Evolutionary conservation across 225 moss, liverwort and hornwort species (phyloP), one percentile per base, ranked within the genome.

Genomic region (Polytrichum formosum): DNA sequence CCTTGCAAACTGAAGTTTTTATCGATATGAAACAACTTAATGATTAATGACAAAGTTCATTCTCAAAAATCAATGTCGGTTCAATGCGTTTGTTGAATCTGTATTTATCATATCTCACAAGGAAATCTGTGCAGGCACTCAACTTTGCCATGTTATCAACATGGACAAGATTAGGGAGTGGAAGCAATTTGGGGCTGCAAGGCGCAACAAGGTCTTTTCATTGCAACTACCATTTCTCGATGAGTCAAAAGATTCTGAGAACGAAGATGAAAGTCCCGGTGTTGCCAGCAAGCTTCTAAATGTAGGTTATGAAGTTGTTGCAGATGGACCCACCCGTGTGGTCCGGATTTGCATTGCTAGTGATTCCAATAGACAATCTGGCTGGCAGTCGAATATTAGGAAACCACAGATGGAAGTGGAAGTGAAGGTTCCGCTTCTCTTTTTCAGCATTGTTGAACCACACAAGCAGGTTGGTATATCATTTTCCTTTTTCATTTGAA

Each of bases 91-190:
- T 35, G 35, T 35, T 35, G 9, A 35, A 9, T 35, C 35, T 46
- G 10, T 46, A 46, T 46, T 13, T 13, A 16, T 46, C 46, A 13
- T 46, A 46, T 46, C 16, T 46, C 4, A 46, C 46, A 46, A 46
- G 46, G 5, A 26, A 0, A 8, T 3, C 74, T 70, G 72, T 73
- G 66, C 81, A 95, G 94, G 91, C 72, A 80, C 90, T 64, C 80
- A 86, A 68, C 82, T 92, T 28, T 83, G 73, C 59, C 90, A 88
- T 70, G 82, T 85, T 54, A 90, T 98, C 83, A 98, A 98, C 66
- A 80, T 94, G 68, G 97, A 94, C 79, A 98, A 98, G 82, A 78
- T 98, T 67, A 92, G 97, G 76, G 84, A 88, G 68, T 98, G 97
- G 97, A 98, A 92, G 67, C 84, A 73, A 30, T 92, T 98, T 71